These are phyloP conservation scores for Eragrostis curvula DNA, from an alignment of 176 grass and related monocot species.

Conservation along the genomic window DNA sequence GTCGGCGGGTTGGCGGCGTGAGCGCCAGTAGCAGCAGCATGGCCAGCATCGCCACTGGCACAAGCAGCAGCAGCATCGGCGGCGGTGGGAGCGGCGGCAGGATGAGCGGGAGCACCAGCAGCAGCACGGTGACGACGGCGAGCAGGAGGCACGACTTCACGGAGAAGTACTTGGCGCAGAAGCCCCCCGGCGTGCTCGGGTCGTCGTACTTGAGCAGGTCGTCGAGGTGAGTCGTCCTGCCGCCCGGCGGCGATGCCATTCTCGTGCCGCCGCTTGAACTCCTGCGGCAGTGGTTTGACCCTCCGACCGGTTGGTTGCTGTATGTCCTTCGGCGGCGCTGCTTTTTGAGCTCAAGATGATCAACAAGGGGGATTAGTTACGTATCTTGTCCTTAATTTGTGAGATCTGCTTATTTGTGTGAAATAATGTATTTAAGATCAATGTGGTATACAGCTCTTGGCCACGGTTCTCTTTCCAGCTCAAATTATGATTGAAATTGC, in stretches of 20 bases:
- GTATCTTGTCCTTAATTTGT: not conserved
- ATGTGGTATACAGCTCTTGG: too few relatives aligned
- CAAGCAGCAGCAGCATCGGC: slow-evolving; percentile 52
- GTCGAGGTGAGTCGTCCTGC: slow-evolving; percentile 1
- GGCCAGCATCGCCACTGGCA: slow-evolving; percentile 53
- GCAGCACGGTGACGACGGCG: slow-evolving; percentile 43
- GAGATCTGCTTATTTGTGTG: too few relatives aligned
- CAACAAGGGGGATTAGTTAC: not conserved
- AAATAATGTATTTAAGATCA: not conserved
- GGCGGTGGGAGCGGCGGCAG: slow-evolving; percentile 76
- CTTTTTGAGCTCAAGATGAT: slow-evolving; percentile 7
- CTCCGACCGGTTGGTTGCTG: not conserved
- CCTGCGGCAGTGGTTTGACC: not conserved
- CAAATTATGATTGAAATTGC: too few relatives aligned
- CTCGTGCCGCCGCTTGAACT: not conserved
- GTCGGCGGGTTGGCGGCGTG: slow-evolving; percentile 30
- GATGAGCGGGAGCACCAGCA: slow-evolving; percentile 67
- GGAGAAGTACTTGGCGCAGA: slow-evolving; percentile 62
- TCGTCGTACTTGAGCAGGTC: not conserved
- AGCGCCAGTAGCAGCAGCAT: slow-evolving; percentile 60
- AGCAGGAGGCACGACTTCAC: slow-evolving; percentile 53
- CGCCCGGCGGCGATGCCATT: not conserved
- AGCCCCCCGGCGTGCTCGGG: slow-evolving; percentile 25
- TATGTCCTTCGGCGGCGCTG: not conserved
- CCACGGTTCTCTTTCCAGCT: too few relatives aligned